Evolutionary conservation across 2,329 filamentous ascomycete genomes (phyloP).

Genomic region (Ophiocordyceps sinensis): DNA sequence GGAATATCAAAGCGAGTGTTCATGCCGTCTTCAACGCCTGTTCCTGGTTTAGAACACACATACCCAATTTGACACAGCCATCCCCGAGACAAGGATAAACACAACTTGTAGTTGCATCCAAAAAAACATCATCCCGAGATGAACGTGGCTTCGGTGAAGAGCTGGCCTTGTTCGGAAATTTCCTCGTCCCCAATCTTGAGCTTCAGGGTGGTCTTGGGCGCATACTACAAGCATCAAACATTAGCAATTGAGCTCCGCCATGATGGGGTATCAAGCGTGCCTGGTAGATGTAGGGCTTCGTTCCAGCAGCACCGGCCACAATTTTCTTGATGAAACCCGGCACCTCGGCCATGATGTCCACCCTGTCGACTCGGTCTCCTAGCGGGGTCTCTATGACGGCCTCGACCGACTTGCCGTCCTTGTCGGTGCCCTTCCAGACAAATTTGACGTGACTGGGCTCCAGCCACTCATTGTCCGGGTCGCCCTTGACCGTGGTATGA

Average conservation of each 20-base stretch:
- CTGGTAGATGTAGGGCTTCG: constrained; percentile 97
- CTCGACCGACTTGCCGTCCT: constrained; percentile 59
- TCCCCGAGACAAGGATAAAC: background rate
- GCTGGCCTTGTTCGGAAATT: constrained; percentile 57
- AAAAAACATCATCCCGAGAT: constrained; percentile 45
- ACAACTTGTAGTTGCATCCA: constrained; percentile 1
- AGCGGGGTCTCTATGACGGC: constrained; percentile 57
- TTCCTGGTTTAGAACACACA: constrained; percentile 4
- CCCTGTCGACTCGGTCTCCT: constrained; percentile 53
- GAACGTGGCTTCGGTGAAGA: constrained; percentile 93
- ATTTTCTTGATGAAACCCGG: constrained; percentile 92
- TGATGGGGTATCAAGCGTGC: constrained; percentile 29
- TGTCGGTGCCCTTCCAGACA: constrained; percentile 63
- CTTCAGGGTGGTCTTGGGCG: constrained; percentile 58
- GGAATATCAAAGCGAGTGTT: constrained; percentile 10
- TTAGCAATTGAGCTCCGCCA: background rate
- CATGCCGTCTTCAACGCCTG: constrained; percentile 12
- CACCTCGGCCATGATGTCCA: constrained; percentile 95
- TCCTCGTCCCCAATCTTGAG: constrained; percentile 74
- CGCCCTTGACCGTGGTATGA: constrained; percentile 56
- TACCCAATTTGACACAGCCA: constrained; percentile 6
- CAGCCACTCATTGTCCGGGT: constrained; percentile 75
- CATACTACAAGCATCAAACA: constrained; percentile 41
- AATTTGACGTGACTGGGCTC: constrained; percentile 66
- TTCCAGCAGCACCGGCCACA: constrained; percentile 74